A percentile compares a stretch with the other conserved stretches of the same genome.
These are phyloP conservation scores for Phytophthora podocarpi DNA, from an alignment of 352 stramenopile species.

Conservation along the genomic window DNA sequence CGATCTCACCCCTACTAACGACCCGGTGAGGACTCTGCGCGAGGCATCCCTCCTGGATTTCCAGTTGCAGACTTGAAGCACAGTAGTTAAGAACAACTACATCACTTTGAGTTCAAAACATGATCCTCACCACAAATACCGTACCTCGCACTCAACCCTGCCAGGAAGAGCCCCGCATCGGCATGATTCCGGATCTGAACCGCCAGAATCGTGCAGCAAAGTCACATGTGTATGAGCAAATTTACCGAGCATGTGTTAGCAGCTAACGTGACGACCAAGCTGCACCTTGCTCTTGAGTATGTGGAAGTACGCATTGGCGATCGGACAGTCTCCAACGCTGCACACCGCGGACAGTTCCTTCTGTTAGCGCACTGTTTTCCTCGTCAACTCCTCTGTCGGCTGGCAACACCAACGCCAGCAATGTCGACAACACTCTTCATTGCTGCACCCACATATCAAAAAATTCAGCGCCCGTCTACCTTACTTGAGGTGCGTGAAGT, in stretches of 20 bases:
- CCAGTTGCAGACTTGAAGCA: slow-evolving; percentile 50
- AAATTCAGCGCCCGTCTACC: slow-evolving; percentile 12
- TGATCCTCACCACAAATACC: too few relatives aligned
- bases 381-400: background rate
- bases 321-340: slow-evolving; percentile 51
- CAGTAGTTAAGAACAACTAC: too few relatives aligned
- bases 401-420: background rate
- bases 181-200: slow-evolving; percentile 39
- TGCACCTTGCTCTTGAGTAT: slow-evolving; percentile 59
- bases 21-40: slow-evolving; percentile 29
- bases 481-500: slow-evolving; percentile 48
- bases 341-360: background rate
- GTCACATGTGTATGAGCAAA: background rate
- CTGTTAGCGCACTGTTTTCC: background rate
- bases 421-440: slow-evolving; percentile 9
- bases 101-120: too few relatives aligned
- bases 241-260: background rate
- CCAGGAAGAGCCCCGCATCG: slow-evolving; percentile 51
- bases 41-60: slow-evolving; percentile 46
- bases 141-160: slow-evolving; percentile 33
- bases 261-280: background rate
- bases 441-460: slow-evolving; percentile 12
- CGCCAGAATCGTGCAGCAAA: slow-evolving; percentile 20
- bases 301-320: slow-evolving; percentile 61
- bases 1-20: slow-evolving; percentile 35